Evolutionary conservation across 2,329 filamentous ascomycete genomes (phyloP), one percentile per base, ranked within the genome.

Genomic region (Trichoderma hamatum): DNA sequence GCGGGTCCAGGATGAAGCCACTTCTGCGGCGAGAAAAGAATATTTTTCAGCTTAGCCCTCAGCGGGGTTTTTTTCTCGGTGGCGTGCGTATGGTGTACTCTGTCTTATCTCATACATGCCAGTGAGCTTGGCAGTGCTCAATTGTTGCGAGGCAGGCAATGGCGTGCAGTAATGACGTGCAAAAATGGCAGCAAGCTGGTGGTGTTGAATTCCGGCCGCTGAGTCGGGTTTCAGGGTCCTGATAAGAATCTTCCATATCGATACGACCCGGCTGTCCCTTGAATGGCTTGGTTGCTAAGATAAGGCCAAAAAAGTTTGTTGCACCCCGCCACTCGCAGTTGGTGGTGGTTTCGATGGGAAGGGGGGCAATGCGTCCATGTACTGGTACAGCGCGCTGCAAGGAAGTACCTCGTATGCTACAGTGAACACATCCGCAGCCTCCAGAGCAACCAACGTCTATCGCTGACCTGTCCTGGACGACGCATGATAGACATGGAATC

Each of bases 231-330:
- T 63, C 60, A 36, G 28, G 43, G 43, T 36, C 54, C 54, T 49
- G 63, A 67, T 67, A 67, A 67, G 39, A 59, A 26, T 30, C 32
- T 30, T 39, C 51, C 52, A n/a, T 67, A 67, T 67, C 63, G 63
- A 67, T 67, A 67, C 28, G 52, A 49, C 46, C 19, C 46, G n/a
- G 19, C 51, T 14, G 54, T 34, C 52, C 63, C 63, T 56, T 67
- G 62, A 28, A 54, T 19, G 52, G 63, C 54, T 58, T 36, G 26
- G 13, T 34, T 56, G 54, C 63, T 67, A 67, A 59, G 62, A 65
- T 65, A 65, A 65, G 62, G 51, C 43, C 30, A 49, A 59, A 59
- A 62, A 68, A 68, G 46, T 67, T 67, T 67, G 63, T 67, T 67
- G 54, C 63, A 67, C 63, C 63, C 63, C 63, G 52, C 63, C 63